Base-by-base conservation (phyloP, 202 grass and related monocot species). In the Bolboschoenoplectus hybrid region DNA sequence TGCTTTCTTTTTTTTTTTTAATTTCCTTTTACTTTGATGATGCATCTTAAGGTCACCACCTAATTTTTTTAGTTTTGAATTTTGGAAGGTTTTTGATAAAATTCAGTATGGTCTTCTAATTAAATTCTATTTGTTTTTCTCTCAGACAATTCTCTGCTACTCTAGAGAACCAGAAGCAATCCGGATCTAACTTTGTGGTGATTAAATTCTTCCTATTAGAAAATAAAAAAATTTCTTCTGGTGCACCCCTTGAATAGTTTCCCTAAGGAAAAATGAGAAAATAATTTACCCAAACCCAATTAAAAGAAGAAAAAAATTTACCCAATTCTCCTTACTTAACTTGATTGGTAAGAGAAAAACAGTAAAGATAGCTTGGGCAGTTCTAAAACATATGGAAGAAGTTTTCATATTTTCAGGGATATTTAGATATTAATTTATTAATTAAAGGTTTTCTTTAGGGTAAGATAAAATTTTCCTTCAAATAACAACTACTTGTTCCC, bases 141-240 rank as follows among this genome's bases (percentile, higher is more conserved):
- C 40, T 36, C 84, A 97, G 94, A 85, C 92, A 91, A 87, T 89
- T 90, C 53, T 88, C 85, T 38, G 88, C 92, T 65, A 86, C 90
- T 32, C 11, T 87, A 62, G 86, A 87, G 76, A 91, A 14, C 83
- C 82, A 89, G 80, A 90, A 14, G 73, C 82, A 91, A 89, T 80
- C 75, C 7, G 36, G 75, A 68, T 60, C 43, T 78, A 66, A 45
- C 74, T 82, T 85, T 13, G 80, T 82, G 87, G 90, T 93, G 89
- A 73, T 72, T 70, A 39, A 53, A 67, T 56, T 78, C 34, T 78
- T 34, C 34, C 51, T 57, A 39, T 38, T 78, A 78, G 34, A 58
- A 78, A 49, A 57, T n/a, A 3, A 39, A 6, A 40, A 57, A 40
- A 9, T 74, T 57, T 57, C 2, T 26, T 78, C 14, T 78, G 43